phyloP scores from a whole-genome alignment of 495 filamentous ascomycete genomes.

The Xylaria nigripes region DNA sequence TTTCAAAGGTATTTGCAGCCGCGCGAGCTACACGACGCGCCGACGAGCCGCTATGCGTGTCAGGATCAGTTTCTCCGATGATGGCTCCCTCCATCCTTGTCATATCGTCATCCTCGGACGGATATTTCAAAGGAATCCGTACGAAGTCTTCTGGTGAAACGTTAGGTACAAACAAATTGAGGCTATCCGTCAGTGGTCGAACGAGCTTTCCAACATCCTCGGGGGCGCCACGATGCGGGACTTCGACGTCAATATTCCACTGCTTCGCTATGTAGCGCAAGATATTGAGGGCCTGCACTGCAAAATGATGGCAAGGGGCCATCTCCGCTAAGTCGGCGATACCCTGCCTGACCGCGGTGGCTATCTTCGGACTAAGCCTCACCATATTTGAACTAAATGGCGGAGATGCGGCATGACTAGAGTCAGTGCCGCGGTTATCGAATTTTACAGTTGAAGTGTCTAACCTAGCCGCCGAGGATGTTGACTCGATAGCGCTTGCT shows the following conservation, averaged over 20 bases:
- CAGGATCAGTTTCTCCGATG: slow-evolving; percentile 4
- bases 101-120: slow-evolving; percentile 6
- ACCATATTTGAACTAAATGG: slow-evolving; percentile 17
- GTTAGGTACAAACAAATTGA: slow-evolving; percentile 47
- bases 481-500: slow-evolving; percentile 18
- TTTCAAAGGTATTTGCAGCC: slow-evolving; percentile 20
- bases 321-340: slow-evolving; percentile 49
- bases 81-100: slow-evolving; percentile 21
- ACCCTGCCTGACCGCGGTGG: slow-evolving; percentile 33
- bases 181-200: slow-evolving; percentile 33
- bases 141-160: slow-evolving; percentile 34
- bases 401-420: slow-evolving; percentile 16
- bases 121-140: slow-evolving; percentile 2
- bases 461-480: slow-evolving; percentile 12
- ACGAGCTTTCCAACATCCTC: slow-evolving; percentile 24
- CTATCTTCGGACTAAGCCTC: slow-evolving; percentile 23
- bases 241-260: slow-evolving; percentile 47
- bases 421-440: slow-evolving; percentile 6
- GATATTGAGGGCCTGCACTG: slow-evolving; percentile 50
- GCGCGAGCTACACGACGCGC: not conserved
- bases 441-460: slow-evolving; percentile 22
- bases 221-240: slow-evolving; percentile 15
- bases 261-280: slow-evolving; percentile 45
- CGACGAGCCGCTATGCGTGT: slow-evolving; percentile 13
- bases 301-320: slow-evolving; percentile 51